Conservation (phyloP, 495 filamentous ascomycete species). For the Penicillium angulare region DNA sequence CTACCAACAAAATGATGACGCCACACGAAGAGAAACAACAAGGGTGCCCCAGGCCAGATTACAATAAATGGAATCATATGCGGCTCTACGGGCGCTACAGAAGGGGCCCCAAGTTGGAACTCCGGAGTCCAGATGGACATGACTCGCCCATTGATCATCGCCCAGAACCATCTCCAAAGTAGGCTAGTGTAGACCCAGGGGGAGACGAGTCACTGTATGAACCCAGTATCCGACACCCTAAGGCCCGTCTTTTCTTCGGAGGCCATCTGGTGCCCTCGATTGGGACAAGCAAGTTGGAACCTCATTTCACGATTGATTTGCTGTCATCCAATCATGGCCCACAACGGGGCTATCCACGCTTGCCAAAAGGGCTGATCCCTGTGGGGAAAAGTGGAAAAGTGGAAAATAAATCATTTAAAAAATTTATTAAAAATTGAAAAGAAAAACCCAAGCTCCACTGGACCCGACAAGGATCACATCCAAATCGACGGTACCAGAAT, state of each 20-base stretch:
- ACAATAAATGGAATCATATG: no score
- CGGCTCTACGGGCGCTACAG: no score
- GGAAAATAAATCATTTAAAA: no score
- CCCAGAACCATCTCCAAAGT: not conserved
- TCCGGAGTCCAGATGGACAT: not conserved
- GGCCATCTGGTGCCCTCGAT: conserved; percentile 8
- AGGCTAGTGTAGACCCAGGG: conserved; percentile 7
- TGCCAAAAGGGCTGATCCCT: conserved; percentile 1
- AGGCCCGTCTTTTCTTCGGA: conserved; percentile 9
- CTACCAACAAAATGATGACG: no score
- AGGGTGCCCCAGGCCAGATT: no score
- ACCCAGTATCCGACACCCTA: conserved; percentile 12
- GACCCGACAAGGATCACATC: no score
- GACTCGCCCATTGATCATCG: not conserved
- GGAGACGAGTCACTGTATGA: conserved; percentile 9
- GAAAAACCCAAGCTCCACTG: no score
- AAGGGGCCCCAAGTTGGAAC: no score
- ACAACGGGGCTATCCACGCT: conserved; percentile 1
- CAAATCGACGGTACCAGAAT: no score
- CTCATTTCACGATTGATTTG: conserved; percentile 18
- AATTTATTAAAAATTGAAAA: no score
- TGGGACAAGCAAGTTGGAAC: conserved; percentile 5
- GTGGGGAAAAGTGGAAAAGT: not conserved
- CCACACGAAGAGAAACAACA: no score
- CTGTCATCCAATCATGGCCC: conserved; percentile 13